Conservation (phyloP, 1,284 basidiomycete species). For the Papiliotrema laurentii region DNA sequence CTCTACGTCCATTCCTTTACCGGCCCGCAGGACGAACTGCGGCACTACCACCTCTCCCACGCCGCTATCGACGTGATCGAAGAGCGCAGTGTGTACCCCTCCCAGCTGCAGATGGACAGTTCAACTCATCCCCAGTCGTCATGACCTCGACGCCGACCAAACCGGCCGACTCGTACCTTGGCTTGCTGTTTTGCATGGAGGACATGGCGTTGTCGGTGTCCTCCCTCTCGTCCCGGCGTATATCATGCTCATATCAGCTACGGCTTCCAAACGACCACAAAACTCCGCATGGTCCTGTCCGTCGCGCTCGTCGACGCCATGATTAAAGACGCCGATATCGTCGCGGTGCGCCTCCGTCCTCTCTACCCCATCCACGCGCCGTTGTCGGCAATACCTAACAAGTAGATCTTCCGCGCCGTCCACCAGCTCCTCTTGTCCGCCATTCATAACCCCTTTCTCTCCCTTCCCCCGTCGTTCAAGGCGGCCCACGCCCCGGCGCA, state of each 20-base stretch:
- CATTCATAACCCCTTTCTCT: slow-evolving; percentile 41
- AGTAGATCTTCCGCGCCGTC: slow-evolving; percentile 42
- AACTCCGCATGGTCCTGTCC: slow-evolving; percentile 44
- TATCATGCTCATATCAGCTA: slow-evolving; percentile 25
- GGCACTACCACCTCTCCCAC: slow-evolving; percentile 47
- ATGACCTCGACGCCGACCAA: slow-evolving; percentile 40
- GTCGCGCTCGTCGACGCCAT: slow-evolving; percentile 47
- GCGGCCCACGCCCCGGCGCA: slow-evolving; percentile 9
- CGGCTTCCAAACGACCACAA: slow-evolving; percentile 45
- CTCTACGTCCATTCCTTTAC: slow-evolving; percentile 47
- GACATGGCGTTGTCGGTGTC: slow-evolving; percentile 47
- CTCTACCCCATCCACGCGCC: not conserved
- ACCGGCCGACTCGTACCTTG: slow-evolving; percentile 46
- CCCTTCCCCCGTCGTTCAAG: slow-evolving; percentile 27
- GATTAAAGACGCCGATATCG: slow-evolving; percentile 47
- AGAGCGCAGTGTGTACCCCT: slow-evolving; percentile 40
- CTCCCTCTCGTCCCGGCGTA: not conserved
- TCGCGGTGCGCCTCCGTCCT: slow-evolving; percentile 27
- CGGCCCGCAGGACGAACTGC: slow-evolving; percentile 37
- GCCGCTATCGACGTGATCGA: slow-evolving; percentile 47
- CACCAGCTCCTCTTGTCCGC: slow-evolving; percentile 41
- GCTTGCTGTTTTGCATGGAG: slow-evolving; percentile 48
- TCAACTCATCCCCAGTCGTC: slow-evolving; percentile 25
- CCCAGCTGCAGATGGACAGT: not conserved
- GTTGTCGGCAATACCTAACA: not conserved